Percentiles rank a stretch among this genome's conserved stretches.
Conservation (phyloP, 352 stramenopile species). For the Phytophthora pinifolia region DNA sequence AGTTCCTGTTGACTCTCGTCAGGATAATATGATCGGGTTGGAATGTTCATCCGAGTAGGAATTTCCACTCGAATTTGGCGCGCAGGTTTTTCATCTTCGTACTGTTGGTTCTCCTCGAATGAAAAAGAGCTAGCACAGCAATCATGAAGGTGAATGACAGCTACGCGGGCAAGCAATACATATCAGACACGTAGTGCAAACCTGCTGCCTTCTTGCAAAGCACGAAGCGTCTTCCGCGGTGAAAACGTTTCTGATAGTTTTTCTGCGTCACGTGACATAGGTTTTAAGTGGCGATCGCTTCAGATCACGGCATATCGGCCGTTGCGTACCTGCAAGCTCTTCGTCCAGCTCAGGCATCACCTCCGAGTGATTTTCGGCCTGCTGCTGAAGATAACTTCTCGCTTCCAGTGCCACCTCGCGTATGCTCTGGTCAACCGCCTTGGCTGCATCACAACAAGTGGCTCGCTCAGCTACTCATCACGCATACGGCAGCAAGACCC, state of each 20-base stretch:
- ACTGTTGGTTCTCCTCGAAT: slow-evolving; percentile 24
- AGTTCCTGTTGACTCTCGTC: slow-evolving; percentile 1
- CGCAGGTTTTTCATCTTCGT: slow-evolving; percentile 20
- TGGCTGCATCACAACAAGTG: slow-evolving; percentile 29
- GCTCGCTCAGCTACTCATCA: neutral
- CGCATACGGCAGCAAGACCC: neutral
- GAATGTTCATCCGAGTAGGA: slow-evolving; percentile 16
- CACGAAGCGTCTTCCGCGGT: slow-evolving; percentile 39
- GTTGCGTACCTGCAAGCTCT: slow-evolving; percentile 38
- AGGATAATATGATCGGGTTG: slow-evolving; percentile 4
- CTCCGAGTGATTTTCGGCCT: slow-evolving; percentile 43
- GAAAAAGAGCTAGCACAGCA: slow-evolving; percentile 16
- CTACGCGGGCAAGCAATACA: neutral
- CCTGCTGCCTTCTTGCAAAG: slow-evolving; percentile 47
- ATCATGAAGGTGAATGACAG: neutral
- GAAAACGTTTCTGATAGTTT: slow-evolving; percentile 69
- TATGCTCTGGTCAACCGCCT: slow-evolving; percentile 60
- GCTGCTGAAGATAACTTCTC: slow-evolving; percentile 52
- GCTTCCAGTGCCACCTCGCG: slow-evolving; percentile 60
- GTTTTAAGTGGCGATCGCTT: neutral
- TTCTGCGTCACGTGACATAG: slow-evolving; percentile 26
- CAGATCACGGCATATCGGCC: neutral
- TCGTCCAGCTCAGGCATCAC: slow-evolving; percentile 34
- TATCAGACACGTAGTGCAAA: slow-evolving; percentile 16
- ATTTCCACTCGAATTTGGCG: slow-evolving; percentile 30